Evolutionary conservation across 75 land plant genomes (phyloP).

Genomic region (Larix kaempferi): DNA sequence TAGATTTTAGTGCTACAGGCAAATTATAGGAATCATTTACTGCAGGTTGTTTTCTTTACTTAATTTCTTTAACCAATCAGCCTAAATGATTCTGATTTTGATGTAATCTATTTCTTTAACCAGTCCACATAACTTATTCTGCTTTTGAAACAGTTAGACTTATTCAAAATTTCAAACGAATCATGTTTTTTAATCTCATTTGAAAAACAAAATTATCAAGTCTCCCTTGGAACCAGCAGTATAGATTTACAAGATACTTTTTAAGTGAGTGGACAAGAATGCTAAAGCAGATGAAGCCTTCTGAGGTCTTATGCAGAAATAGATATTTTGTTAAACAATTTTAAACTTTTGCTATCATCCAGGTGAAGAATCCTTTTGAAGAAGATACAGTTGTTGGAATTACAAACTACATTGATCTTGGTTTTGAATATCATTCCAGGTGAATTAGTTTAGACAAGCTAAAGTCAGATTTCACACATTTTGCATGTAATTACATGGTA

Average conservation of each 20-base stretch:
- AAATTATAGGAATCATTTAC: neutral
- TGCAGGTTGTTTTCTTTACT: neutral
- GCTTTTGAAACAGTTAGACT: too few relatives aligned
- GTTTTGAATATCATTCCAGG: constrained; percentile 83
- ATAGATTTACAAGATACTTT: neutral
- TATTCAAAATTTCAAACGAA: neutral
- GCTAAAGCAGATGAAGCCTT: neutral
- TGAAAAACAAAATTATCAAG: neutral
- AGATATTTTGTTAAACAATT: neutral
- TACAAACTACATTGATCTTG: constrained; percentile 93
- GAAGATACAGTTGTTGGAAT: constrained; percentile 77
- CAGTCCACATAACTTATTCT: too few relatives aligned
- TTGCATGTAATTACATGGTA: constrained; percentile 3
- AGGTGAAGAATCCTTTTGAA: constrained; percentile 94
- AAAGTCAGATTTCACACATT: neutral
- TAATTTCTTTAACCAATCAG: neutral
- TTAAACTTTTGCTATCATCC: neutral
- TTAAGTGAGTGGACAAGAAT: neutral
- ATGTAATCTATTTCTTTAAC: neutral
- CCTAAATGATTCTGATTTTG: neutral
- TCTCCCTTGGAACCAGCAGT: neutral
- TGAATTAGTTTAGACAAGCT: constrained; percentile 10
- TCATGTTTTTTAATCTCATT: neutral
- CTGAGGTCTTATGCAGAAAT: neutral
- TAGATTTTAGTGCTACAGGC: neutral